Evolutionary conservation across 1,139 yeast species (phyloP), one percentile per base, ranked within the genome.

Genomic region (Candida neerlandica): DNA sequence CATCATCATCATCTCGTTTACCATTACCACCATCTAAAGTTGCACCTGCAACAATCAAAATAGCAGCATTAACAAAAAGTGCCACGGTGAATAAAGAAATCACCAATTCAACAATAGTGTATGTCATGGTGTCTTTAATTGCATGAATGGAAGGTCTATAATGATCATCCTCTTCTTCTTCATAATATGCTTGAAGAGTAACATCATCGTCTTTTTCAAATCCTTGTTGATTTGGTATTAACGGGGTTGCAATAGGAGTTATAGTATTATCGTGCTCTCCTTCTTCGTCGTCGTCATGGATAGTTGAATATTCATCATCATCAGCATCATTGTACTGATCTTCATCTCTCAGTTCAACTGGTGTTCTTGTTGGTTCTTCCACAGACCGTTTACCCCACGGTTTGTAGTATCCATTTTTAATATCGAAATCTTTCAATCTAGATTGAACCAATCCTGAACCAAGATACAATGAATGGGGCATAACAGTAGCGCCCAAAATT

Each of bases 361-460:
- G 23, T 23, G 16, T 16, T 21, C 11, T 40, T 40, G 33, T 44
- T 6, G 44, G 34, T 7, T 46, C 42, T 41, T 45, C 51, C 12
- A 45, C 21, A 4, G 43, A 35, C 16, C 29, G 51, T 14, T 41
- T 48, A 18, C 30, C 40, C 33, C 38, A 51, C 35, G 76, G 73
- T 6, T 59, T 62, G 59, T 72, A 79, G 62, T 71, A 71, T 16
- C 91, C 92, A 56, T 82, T 75, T 59, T 82, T 80, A 14, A 81
- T 66, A 65, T 94, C 99, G 61, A 78, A 92, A 42, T 91, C 97
- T 56, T 84, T 78, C 53, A 94, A 74, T 53, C 99, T 80, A 2
- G 97, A 87, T 65, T 92, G 97, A 9, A 94, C 98, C 50, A 94
- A 77, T 1, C 97, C 96, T 0, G 96, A 88, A 0, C 99, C 99